Conservation (phyloP, 2,329 filamentous ascomycete genomes). For the Tricladium varicosporioides region DNA sequence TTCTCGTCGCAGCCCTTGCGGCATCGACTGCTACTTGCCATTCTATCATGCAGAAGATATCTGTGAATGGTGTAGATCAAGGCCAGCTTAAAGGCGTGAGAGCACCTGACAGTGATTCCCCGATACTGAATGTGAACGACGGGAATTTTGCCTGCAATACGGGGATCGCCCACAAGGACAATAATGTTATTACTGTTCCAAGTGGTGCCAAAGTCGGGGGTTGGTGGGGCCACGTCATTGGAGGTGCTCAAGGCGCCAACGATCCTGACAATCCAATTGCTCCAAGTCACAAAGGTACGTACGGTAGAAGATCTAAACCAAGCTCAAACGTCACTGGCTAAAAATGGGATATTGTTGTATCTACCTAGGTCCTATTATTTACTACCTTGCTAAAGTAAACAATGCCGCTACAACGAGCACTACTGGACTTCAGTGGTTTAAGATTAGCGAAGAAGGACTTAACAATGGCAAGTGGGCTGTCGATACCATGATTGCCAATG, state of each 20-base stretch:
- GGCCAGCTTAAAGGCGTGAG: slow-evolving; percentile 50
- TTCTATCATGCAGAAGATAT: slow-evolving; percentile 44
- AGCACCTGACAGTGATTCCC: slow-evolving; percentile 46
- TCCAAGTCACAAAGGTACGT: slow-evolving; percentile 40
- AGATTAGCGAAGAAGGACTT: slow-evolving; percentile 5
- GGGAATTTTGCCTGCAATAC: slow-evolving; percentile 45
- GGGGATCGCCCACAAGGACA: slow-evolving; percentile 35
- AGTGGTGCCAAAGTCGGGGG: slow-evolving; percentile 47
- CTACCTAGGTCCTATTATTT: slow-evolving; percentile 1
- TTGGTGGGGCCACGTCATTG: slow-evolving; percentile 47
- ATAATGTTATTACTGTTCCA: slow-evolving; percentile 42
- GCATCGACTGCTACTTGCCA: slow-evolving; percentile 31
- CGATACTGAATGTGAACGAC: slow-evolving; percentile 47
- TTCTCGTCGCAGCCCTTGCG: slow-evolving; percentile 2
- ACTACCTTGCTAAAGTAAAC: neutral
- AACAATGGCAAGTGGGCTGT: neutral
- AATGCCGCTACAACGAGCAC: neutral
- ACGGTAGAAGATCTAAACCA: neutral
- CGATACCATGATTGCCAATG: slow-evolving; percentile 26
- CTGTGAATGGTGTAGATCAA: slow-evolving; percentile 46
- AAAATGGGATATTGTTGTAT: neutral
- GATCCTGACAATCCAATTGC: slow-evolving; percentile 47
- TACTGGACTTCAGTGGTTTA: neutral
- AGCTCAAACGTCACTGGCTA: neutral
- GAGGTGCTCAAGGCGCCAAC: slow-evolving; percentile 41